These are phyloP conservation scores for Termitomyces sp. DNA, from an alignment of 768 basidiomycete species.

Conservation along the genomic window DNA sequence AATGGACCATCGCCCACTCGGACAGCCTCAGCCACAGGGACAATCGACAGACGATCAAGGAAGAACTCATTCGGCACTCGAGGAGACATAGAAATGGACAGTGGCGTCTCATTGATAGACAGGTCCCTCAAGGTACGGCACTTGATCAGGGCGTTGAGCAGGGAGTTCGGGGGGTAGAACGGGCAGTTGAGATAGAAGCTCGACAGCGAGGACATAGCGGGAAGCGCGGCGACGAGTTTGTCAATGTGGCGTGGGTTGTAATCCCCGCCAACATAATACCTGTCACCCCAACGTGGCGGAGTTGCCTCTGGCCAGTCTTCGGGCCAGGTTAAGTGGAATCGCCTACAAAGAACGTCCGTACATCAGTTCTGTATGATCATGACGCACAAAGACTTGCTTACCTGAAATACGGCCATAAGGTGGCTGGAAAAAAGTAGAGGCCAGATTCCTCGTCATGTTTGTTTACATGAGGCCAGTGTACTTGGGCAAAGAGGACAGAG, in stretches of 20 bases:
- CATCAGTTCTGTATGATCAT: not conserved
- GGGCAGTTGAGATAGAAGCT: conserved; percentile 32
- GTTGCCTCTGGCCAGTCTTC: conserved; percentile 37
- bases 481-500: conserved; percentile 25
- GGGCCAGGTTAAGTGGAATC: conserved; percentile 34
- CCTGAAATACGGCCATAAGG: conserved; percentile 32
- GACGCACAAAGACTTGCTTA: conserved; percentile 13
- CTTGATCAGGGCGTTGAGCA: conserved; percentile 29
- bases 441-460: conserved; percentile 29
- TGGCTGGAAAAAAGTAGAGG: conserved; percentile 32
- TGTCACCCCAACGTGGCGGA: conserved; percentile 34
- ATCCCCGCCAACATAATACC: conserved; percentile 25
- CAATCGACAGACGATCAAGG: conserved; percentile 28
- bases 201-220: conserved; percentile 26
- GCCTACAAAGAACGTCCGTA: conserved; percentile 15
- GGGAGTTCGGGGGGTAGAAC: conserved; percentile 30
- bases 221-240: conserved; percentile 30
- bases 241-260: conserved; percentile 30
- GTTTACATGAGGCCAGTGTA: conserved; percentile 34
- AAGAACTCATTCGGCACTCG: conserved; percentile 23
- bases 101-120: conserved; percentile 32
- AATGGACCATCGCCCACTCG: conserved; percentile 36
- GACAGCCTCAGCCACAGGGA: conserved; percentile 34
- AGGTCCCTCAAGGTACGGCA: conserved; percentile 29
- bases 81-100: conserved; percentile 28